These are phyloP conservation scores for Aureobasidium namibiae DNA, from an alignment of 2,329 filamentous ascomycete genomes.

Conservation along the genomic window DNA sequence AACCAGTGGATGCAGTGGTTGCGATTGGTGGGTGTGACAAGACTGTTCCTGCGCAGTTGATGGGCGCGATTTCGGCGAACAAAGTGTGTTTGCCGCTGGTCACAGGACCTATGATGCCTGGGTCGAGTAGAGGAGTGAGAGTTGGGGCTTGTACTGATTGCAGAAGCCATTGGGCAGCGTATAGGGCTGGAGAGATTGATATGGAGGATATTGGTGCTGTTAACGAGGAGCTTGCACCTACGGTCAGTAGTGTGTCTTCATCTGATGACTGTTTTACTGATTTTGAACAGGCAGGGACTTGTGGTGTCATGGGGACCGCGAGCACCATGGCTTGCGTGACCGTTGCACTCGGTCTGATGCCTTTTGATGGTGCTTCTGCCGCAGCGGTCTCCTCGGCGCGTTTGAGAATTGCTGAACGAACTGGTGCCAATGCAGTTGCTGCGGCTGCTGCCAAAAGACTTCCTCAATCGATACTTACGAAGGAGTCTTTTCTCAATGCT, in stretches of 20 bases:
- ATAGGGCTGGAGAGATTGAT: slow-evolving; percentile 56
- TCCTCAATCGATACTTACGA: slow-evolving; percentile 38
- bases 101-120: slow-evolving; percentile 69
- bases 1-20: slow-evolving; percentile 61
- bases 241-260: slow-evolving; percentile 35
- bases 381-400: slow-evolving; percentile 46
- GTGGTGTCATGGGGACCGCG: slow-evolving; percentile 51
- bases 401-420: slow-evolving; percentile 47
- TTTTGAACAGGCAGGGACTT: slow-evolving; percentile 34
- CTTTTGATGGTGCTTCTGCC: slow-evolving; percentile 43
- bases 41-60: slow-evolving; percentile 64
- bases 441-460: slow-evolving; percentile 29
- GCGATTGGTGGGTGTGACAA: slow-evolving; percentile 68
- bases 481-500: slow-evolving; percentile 42
- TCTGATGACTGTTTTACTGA: neutral
- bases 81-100: slow-evolving; percentile 62
- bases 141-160: slow-evolving; percentile 71
- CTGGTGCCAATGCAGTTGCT: slow-evolving; percentile 41
- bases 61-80: slow-evolving; percentile 68
- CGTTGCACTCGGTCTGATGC: slow-evolving; percentile 46
- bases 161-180: slow-evolving; percentile 64
- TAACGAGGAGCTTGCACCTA: slow-evolving; percentile 66
- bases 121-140: slow-evolving; percentile 54
- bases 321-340: slow-evolving; percentile 50
- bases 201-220: slow-evolving; percentile 63